A percentile compares a stretch with the other conserved stretches of the same genome.
Evolutionary conservation across 805 yeast genomes (phyloP).

Genomic region (Priceomyces medius): DNA sequence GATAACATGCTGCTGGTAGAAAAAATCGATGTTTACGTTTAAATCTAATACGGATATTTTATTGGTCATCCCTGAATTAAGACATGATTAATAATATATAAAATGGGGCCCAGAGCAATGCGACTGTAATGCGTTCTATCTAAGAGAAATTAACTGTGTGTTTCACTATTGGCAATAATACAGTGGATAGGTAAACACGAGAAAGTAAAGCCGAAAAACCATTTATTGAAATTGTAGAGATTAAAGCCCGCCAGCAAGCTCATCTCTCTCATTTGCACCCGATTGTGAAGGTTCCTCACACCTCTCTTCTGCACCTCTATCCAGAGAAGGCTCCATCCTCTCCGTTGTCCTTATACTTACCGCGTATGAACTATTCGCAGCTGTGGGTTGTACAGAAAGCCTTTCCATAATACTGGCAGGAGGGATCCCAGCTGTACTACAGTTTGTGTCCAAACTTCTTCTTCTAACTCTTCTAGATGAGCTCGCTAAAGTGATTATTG

Average conservation of each 20-base stretch:
- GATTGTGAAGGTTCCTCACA: too few relatives aligned
- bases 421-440: constrained; percentile 67
- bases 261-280: constrained; percentile 6
- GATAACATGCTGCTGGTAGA: neutral
- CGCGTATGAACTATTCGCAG: constrained; percentile 25
- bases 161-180: too few relatives aligned
- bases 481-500: constrained; percentile 43
- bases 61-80: neutral
- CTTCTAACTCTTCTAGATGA: constrained; percentile 38
- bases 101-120: neutral
- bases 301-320: too few relatives aligned
- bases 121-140: neutral
- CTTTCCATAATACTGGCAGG: constrained; percentile 72
- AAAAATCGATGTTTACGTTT: neutral
- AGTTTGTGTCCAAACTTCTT: constrained; percentile 51
- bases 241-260: constrained; percentile 19
- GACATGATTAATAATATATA: neutral
- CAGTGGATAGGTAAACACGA: too few relatives aligned
- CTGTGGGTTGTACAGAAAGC: constrained; percentile 32
- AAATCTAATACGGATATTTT: neutral
- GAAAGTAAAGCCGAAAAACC: too few relatives aligned
- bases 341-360: constrained; percentile 13
- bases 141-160: too few relatives aligned
- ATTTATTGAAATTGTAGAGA: constrained; percentile 57
- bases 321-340: constrained; percentile 8